Evolutionary conservation across 805 yeast species (phyloP).

Genomic region (Barnettozyma botsteinii): DNA sequence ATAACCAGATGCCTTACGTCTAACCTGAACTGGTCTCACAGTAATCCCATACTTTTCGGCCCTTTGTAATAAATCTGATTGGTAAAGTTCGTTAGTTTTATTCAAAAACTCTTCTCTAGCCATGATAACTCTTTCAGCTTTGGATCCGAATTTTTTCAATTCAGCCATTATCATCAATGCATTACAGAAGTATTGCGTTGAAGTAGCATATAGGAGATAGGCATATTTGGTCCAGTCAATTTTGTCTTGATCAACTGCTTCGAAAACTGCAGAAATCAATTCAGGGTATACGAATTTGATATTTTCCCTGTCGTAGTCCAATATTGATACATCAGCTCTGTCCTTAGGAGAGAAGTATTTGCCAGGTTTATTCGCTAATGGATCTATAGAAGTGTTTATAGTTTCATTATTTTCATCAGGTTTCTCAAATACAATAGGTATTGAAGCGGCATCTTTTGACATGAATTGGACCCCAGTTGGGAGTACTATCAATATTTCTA

Average conservation of each 20-base stretch:
- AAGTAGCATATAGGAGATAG: constrained; percentile 58
- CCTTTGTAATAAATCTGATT: constrained; percentile 4
- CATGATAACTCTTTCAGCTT: constrained; percentile 43
- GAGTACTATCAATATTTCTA: too few species aligned
- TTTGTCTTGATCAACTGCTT: constrained; percentile 11
- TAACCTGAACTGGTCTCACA: constrained; percentile 15
- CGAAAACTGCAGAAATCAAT: constrained; percentile 16
- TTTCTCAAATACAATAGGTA: too few species aligned
- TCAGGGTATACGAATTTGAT: constrained; percentile 21
- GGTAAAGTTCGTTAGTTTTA: constrained; percentile 9
- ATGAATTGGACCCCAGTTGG: too few species aligned
- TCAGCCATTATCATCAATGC: constrained; percentile 43
- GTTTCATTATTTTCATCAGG: too few species aligned
- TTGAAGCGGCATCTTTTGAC: too few species aligned
- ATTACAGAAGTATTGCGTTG: constrained; percentile 42
- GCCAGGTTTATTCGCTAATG: too few species aligned
- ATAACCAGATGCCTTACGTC: not conserved
- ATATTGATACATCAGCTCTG: not conserved
- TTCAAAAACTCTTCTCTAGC: constrained; percentile 27
- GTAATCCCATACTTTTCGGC: constrained; percentile 9
- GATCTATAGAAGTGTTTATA: too few species aligned
- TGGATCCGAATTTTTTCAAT: constrained; percentile 33
- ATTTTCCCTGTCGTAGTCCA: constrained; percentile 20
- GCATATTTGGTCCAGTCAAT: constrained; percentile 43
- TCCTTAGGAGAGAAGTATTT: not conserved